Evolutionary conservation across 2,329 filamentous ascomycete genomes (phyloP).

Genomic region (Microdochium bolleyi): DNA sequence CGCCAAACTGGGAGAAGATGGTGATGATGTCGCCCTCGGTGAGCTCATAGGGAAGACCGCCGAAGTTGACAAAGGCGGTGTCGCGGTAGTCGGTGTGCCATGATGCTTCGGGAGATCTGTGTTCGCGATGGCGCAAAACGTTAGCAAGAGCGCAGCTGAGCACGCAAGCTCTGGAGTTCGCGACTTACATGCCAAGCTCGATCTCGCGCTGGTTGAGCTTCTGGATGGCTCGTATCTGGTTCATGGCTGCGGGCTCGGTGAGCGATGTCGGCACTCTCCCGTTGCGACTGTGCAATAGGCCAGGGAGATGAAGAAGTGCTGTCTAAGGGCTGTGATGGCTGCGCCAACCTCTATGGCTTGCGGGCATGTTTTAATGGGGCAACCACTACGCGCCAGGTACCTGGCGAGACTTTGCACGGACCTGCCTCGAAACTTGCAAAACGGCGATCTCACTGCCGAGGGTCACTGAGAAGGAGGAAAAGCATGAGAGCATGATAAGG

Average conservation of each 20-base stretch:
- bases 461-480: too few species aligned
- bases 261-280: too few species aligned
- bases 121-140: neutral
- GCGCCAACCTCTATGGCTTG: too few species aligned
- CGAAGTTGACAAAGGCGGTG: conserved; percentile 94
- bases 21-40: conserved; percentile 93
- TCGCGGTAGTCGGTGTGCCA: conserved; percentile 98
- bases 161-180: neutral
- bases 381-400: too few species aligned
- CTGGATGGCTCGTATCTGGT: conserved; percentile 86
- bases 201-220: conserved; percentile 92
- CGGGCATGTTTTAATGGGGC: too few species aligned
- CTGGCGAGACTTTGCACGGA: neutral
- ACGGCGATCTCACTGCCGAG: too few species aligned
- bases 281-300: too few species aligned
- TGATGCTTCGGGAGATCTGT: conserved; percentile 73
- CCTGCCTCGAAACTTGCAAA: too few species aligned
- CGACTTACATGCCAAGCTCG: conserved; percentile 71
- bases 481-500: too few species aligned
- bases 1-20: conserved; percentile 95
- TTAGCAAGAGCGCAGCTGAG: conserved; percentile 1
- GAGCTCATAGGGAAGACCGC: conserved; percentile 84
- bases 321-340: too few species aligned
- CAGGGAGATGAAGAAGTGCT: too few species aligned
- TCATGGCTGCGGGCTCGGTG: conserved; percentile 53